Conservation (phyloP, 805 yeast genomes). For the Candida peoriensis region DNA sequence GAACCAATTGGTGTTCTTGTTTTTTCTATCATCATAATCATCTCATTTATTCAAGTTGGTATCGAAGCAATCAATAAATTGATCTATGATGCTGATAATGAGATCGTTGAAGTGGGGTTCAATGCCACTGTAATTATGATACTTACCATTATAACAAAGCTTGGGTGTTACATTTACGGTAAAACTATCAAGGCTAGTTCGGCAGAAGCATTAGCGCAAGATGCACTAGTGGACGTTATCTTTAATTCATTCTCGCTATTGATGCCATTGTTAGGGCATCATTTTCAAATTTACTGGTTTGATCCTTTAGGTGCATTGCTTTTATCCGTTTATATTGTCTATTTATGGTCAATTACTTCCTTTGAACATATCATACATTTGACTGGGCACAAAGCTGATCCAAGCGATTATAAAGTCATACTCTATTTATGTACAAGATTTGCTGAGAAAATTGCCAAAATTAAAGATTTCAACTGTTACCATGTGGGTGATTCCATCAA, state of each 20-base stretch:
- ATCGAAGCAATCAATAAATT: constrained; percentile 53
- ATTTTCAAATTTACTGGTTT: constrained; percentile 57
- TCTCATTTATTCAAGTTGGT: constrained; percentile 69
- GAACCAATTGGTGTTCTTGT: constrained; percentile 78
- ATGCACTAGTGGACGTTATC: constrained; percentile 72
- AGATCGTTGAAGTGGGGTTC: constrained; percentile 41
- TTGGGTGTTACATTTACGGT: constrained; percentile 63
- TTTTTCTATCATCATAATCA: constrained; percentile 64
- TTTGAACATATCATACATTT: constrained; percentile 69
- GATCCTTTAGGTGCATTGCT: constrained; percentile 71
- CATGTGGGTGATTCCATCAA: constrained; percentile 75
- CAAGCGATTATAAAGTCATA: constrained; percentile 58
- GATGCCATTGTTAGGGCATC: constrained; percentile 60
- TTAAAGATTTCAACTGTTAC: constrained; percentile 65
- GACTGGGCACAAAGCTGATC: constrained; percentile 67
- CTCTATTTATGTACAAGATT: constrained; percentile 64
- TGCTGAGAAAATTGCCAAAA: constrained; percentile 58
- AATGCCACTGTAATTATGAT: constrained; percentile 58
- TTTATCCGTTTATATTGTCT: constrained; percentile 56
- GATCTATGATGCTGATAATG: constrained; percentile 30
- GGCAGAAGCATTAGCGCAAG: constrained; percentile 76
- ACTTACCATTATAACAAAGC: constrained; percentile 53
- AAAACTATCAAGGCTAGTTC: constrained; percentile 54
- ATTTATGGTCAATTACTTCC: constrained; percentile 60
- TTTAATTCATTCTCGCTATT: constrained; percentile 67